Evolutionary conservation across 495 filamentous ascomycete species (phyloP), one percentile per base, ranked within the genome.

Genomic region (Echria macrotheca): DNA sequence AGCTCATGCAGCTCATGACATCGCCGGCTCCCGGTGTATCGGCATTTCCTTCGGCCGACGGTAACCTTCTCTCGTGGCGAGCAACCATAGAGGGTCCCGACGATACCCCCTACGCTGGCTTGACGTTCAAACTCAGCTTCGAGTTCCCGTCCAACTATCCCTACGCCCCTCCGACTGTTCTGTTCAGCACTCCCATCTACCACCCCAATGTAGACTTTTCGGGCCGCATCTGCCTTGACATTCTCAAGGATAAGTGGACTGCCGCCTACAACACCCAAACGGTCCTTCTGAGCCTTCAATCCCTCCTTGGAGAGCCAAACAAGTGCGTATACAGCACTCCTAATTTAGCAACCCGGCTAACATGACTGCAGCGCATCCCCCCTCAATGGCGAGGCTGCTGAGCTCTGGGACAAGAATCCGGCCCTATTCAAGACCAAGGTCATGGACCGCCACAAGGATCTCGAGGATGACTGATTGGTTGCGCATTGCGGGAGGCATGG

Each of bases 201-300:
- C 90, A 95, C 57, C 90, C 90, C 19, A 95, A 96, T 55, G 85
- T 96, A 53, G 89, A 94, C 65, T 91, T 93, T 69, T 89, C 89
- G 6, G 89, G 89, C 31, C 80, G 88, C 45, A 95, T 95, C 68
- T 95, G 89, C 66, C 75, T 99, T 50, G 94, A 97, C 67, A 99
- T 99, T 57, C 73, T 99, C 43, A 96, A 95, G 75, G 93, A 96
- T 63, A 95, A 95, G 71, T 97, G 93, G 93, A 95, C 89, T 54
- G 72, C 78, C 10, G 88, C 91, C 11, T 95, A 96, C 77, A 96
- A 96, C 58, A 85, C 93, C 47, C 87, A 93, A 69, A 93, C 83
- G 36, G 87, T 99, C 18, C 71, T 99, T 38, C 69, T 99, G 56
- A 96, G 90, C 53, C 65, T 99, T 68, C 93, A 99, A 71, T 95